phyloP scores from a whole-genome alignment of 2,329 filamentous ascomycete species.

The Exophiala spinifera region DNA sequence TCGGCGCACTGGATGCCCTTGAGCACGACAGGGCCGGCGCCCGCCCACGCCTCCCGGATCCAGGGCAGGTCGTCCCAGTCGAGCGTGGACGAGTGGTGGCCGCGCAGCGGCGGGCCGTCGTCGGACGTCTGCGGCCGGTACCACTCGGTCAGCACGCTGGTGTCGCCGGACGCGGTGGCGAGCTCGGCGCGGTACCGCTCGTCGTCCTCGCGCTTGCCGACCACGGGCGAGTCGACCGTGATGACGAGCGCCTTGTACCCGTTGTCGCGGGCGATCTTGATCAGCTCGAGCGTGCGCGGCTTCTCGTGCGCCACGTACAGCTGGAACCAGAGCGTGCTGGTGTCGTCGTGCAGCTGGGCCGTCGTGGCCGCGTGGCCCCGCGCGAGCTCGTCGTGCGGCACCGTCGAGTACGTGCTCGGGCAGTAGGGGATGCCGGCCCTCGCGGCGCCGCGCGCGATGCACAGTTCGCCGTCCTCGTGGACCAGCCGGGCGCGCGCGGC shows the following conservation, averaged over 20 bases:
- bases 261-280: slow-evolving; percentile 35
- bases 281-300: slow-evolving; percentile 45
- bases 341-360: not conserved
- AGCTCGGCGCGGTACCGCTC: slow-evolving; percentile 51
- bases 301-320: slow-evolving; percentile 54
- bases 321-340: slow-evolving; percentile 34
- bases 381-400: slow-evolving; percentile 33
- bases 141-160: slow-evolving; percentile 35
- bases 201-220: slow-evolving; percentile 57
- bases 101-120: slow-evolving; percentile 51
- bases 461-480: slow-evolving; percentile 36
- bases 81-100: slow-evolving; percentile 52
- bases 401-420: slow-evolving; percentile 35
- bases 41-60: slow-evolving; percentile 44
- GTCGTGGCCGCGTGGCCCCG: slow-evolving; percentile 9
- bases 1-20: slow-evolving; percentile 58
- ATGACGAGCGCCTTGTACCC: slow-evolving; percentile 26
- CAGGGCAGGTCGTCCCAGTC: slow-evolving; percentile 55
- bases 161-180: slow-evolving; percentile 3
- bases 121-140: slow-evolving; percentile 49
- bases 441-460: slow-evolving; percentile 37
- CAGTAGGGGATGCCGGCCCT: slow-evolving; percentile 33
- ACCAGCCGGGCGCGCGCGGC: slow-evolving; percentile 38
- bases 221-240: slow-evolving; percentile 33
- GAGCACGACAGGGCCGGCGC: slow-evolving; percentile 52